Conservation (phyloP, 2,329 filamentous ascomycete genomes). For the Emmonsiellopsis sp. region DNA sequence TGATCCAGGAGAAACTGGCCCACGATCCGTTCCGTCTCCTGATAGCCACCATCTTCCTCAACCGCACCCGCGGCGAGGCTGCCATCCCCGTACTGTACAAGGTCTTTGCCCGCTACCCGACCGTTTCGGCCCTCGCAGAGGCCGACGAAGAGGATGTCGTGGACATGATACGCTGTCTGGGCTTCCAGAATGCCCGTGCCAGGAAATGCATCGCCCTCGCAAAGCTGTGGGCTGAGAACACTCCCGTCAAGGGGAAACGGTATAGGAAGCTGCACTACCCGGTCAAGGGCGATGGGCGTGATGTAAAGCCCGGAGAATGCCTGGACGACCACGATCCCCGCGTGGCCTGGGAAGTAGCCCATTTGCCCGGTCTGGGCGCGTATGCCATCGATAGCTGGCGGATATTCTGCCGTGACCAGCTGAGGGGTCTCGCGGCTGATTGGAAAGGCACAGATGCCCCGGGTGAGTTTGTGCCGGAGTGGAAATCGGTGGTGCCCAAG, state of each 20-base stretch:
- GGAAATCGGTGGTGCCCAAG: slow-evolving; percentile 72
- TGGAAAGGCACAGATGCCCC: slow-evolving; percentile 53
- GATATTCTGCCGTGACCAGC: slow-evolving; percentile 78
- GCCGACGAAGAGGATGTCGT: slow-evolving; percentile 50
- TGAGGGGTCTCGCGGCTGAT: slow-evolving; percentile 57
- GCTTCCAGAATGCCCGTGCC: slow-evolving; percentile 60
- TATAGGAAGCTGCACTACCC: slow-evolving; percentile 52
- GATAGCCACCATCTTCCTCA: slow-evolving; percentile 75
- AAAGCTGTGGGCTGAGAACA: slow-evolving; percentile 54
- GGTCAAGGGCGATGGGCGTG: slow-evolving; percentile 38
- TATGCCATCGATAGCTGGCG: slow-evolving; percentile 88
- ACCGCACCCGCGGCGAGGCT: slow-evolving; percentile 63
- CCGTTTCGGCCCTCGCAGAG: slow-evolving; percentile 51
- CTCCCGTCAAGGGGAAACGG: slow-evolving; percentile 51
- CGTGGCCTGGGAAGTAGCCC: slow-evolving; percentile 72
- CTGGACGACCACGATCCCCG: slow-evolving; percentile 41
- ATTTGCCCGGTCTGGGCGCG: slow-evolving; percentile 65
- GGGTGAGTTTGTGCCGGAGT: slow-evolving; percentile 65
- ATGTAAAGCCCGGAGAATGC: slow-evolving; percentile 39
- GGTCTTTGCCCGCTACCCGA: slow-evolving; percentile 61
- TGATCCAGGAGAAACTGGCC: slow-evolving; percentile 74
- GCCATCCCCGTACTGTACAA: slow-evolving; percentile 68
- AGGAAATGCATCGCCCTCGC: slow-evolving; percentile 62
- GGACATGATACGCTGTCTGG: slow-evolving; percentile 58
- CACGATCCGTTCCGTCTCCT: slow-evolving; percentile 70